These are phyloP conservation scores for Colletotrichum destructivum DNA, from an alignment of 2,329 filamentous ascomycete genomes.

Conservation along the genomic window DNA sequence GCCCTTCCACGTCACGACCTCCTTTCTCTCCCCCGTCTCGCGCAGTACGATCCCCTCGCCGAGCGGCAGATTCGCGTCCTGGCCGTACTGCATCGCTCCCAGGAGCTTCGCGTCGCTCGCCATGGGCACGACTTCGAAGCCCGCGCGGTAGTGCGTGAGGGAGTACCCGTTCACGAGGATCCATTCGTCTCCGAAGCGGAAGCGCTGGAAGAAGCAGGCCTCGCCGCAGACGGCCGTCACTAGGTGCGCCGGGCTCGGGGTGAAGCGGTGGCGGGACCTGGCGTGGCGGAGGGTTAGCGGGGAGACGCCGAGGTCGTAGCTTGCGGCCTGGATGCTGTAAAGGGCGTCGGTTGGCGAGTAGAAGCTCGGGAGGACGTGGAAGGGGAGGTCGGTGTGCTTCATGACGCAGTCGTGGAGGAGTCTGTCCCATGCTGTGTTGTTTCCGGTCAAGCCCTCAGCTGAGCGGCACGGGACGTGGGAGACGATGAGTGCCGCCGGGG, in stretches of 20 bases:
- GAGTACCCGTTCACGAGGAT: constrained; percentile 64
- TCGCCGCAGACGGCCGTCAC: constrained; percentile 61
- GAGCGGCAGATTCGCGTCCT: constrained; percentile 42
- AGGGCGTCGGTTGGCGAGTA: constrained; percentile 56
- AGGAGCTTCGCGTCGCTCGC: constrained; percentile 20
- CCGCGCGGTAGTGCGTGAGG: constrained; percentile 59
- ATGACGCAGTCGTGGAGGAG: constrained; percentile 59
- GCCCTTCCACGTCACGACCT: constrained; percentile 54
- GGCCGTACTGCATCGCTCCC: constrained; percentile 32
- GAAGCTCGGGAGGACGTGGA: constrained; percentile 61
- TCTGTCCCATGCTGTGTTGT: constrained; percentile 56
- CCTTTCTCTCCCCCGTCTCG: constrained; percentile 48
- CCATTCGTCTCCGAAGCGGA: constrained; percentile 62
- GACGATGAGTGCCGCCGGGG: constrained; percentile 52
- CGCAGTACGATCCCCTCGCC: constrained; percentile 53
- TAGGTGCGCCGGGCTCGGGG: constrained; percentile 58
- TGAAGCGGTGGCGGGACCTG: constrained; percentile 55
- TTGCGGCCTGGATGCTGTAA: constrained; percentile 48
- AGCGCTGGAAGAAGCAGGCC: constrained; percentile 63
- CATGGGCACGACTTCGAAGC: constrained; percentile 47
- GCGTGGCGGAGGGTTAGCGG: constrained; percentile 60
- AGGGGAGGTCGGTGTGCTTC: constrained; percentile 51
- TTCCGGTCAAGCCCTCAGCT: constrained; percentile 43
- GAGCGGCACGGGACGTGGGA: constrained; percentile 55
- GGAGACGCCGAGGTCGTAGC: constrained; percentile 57